These are phyloP conservation scores for Verticillium zaregamsianum DNA, from an alignment of 2,329 filamentous ascomycete species.

Conservation along the genomic window DNA sequence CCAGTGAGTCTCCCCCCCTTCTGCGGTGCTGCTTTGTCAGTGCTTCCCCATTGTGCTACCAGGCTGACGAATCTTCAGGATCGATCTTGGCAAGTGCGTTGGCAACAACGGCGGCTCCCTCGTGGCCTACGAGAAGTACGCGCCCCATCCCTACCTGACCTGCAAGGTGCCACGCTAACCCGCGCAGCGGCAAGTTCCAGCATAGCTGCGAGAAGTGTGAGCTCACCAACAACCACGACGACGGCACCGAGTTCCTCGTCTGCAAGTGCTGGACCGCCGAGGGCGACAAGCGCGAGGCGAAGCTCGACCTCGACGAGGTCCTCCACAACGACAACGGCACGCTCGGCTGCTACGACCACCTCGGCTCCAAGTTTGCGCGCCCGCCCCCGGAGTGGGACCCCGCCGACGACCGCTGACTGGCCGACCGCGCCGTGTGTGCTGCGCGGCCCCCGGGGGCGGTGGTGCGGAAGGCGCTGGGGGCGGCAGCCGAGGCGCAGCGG, in stretches of 20 bases:
- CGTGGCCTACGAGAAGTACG: background rate
- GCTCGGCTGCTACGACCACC: background rate
- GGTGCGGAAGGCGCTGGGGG: no score
- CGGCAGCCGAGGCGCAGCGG: no score
- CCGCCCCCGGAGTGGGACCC: background rate
- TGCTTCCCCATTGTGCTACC: background rate
- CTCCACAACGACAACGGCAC: slow-evolving; percentile 2
- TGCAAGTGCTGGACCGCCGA: background rate
- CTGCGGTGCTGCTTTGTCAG: background rate
- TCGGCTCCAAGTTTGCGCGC: background rate
- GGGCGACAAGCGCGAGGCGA: background rate
- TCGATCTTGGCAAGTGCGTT: slow-evolving; percentile 1
- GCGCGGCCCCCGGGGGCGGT: no score
- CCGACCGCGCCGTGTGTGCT: no score
- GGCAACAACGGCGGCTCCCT: slow-evolving; percentile 1
- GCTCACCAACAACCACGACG: slow-evolving; percentile 1
- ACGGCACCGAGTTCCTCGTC: slow-evolving; percentile 2
- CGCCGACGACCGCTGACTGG: background rate
- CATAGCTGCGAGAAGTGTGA: background rate
- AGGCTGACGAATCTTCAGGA: background rate
- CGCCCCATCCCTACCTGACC: background rate
- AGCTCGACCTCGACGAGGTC: slow-evolving; percentile 1
- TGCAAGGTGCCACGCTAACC: background rate
- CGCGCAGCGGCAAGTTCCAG: background rate
- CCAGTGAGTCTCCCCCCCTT: background rate